phyloP scores from a whole-genome alignment of 176 grass and related monocot species.

The Alloteropsis semialata region DNA sequence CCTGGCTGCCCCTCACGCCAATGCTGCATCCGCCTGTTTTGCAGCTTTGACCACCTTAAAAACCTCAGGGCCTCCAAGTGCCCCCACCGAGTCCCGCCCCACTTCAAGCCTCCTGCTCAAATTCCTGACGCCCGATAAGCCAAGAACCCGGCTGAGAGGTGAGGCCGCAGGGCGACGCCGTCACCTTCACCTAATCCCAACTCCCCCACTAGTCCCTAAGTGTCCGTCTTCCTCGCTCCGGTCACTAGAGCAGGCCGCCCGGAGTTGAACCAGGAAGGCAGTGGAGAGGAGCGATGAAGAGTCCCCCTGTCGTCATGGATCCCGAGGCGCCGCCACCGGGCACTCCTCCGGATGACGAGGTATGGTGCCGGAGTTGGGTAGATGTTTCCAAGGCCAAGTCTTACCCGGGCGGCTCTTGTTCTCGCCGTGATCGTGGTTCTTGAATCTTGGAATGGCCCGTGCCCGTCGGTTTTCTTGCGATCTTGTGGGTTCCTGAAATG shows the following conservation, averaged over 20 bases:
- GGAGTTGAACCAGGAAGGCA: neutral
- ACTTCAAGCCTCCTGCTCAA: conserved; percentile 9
- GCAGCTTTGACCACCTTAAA: conserved; percentile 41
- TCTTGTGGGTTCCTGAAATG: conserved; percentile 14
- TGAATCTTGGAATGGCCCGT: conserved; percentile 15
- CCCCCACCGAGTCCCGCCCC: conserved; percentile 8
- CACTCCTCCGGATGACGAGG: conserved; percentile 35
- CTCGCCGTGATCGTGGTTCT: neutral
- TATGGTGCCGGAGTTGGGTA: neutral
- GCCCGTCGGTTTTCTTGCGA: conserved; percentile 21
- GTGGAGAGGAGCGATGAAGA: conserved; percentile 40
- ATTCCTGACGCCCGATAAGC: neutral
- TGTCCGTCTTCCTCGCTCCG: neutral
- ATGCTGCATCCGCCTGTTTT: conserved; percentile 31
- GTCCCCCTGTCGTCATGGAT: conserved; percentile 39
- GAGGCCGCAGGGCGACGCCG: neutral
- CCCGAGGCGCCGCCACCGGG: conserved; percentile 34
- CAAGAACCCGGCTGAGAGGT: conserved; percentile 6
- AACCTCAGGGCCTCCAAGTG: conserved; percentile 17
- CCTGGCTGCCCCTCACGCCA: conserved; percentile 24
- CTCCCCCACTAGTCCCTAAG: neutral
- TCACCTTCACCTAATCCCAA: conserved; percentile 21
- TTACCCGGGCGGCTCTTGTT: neutral
- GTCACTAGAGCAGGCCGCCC: neutral
- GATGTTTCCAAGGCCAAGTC: neutral